Base-by-base conservation (phyloP, 192 early-diverging fungal species). In the Dissophora ornata region DNA sequence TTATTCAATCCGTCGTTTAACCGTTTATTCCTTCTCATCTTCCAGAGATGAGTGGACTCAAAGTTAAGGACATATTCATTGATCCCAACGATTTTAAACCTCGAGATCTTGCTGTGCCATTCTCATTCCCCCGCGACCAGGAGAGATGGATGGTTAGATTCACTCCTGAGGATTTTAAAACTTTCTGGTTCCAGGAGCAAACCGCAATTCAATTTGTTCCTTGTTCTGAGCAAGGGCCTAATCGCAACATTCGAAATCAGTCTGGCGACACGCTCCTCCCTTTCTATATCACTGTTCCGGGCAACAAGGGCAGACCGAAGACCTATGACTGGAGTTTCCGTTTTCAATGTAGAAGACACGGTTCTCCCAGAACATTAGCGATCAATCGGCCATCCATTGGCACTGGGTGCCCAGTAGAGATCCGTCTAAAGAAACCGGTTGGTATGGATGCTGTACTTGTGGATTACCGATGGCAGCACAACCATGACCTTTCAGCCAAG, bases 401-500 rank as follows among this genome's bases (percentile, higher is more conserved):
- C 51, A 64, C 24, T 41, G 51, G 36, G 13, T 64, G 38, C 26
- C 50, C 62, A 42, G 62, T 53, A 19, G 50, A 64, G 32, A 64
- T 64, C 62, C 40, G 41, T 36, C 52, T 64, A 40, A 24, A 24
- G 38, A 64, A 64, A n/a, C 62, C 40, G 38, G 22, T 24, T 6
- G 62, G 40, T 18, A 51, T n/a, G 25, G 62, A 53, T 63, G 62
- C 50, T 19, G 62, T 53, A 8, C 9, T 3, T 16, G 62, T 63
- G 62, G 38, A 42, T 4, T 63, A 63, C 50, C 62, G 19, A 11
- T 63, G 62, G 62, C 62, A 26, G 19, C 62, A 63, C 62, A 53
- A 53, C 36, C 50, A 63, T 63, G 62, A 63, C 49, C 18, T 22
- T 54, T 64, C 51, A 22, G 62, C 62, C 1, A 29, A 64, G 50